phyloP scores from a whole-genome alignment of 768 basidiomycete genomes.

The Hericium erinaceus region DNA sequence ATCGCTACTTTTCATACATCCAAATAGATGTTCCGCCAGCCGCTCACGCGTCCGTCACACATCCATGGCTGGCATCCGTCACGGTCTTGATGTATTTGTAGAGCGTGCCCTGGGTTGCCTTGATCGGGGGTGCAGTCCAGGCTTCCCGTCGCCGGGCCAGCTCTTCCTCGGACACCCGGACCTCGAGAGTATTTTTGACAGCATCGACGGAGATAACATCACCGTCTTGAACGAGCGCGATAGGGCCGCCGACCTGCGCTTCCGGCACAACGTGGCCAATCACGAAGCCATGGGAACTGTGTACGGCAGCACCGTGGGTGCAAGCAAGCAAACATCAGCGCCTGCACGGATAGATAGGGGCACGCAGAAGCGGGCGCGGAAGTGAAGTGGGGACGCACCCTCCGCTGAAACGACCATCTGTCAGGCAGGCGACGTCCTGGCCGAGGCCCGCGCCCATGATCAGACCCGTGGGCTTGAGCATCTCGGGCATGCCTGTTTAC shows the following conservation, averaged over 20 bases:
- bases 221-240: constrained; percentile 83
- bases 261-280: constrained; percentile 97
- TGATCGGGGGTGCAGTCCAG: constrained; percentile 84
- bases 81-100: constrained; percentile 88
- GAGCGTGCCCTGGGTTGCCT: constrained; percentile 71
- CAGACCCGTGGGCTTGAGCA: constrained; percentile 95
- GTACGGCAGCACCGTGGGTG: constrained; percentile 1
- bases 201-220: constrained; percentile 87
- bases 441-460: constrained; percentile 99
- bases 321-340: constrained; percentile 2
- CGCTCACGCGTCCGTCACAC: constrained; percentile 74
- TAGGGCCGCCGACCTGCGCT: constrained; percentile 89
- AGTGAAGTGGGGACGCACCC: constrained; percentile 48
- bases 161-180: constrained; percentile 72
- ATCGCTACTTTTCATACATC: neutral
- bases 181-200: constrained; percentile 72
- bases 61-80: constrained; percentile 86
- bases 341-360: constrained; percentile 9
- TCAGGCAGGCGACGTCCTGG: constrained; percentile 90
- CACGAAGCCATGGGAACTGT: constrained; percentile 90
- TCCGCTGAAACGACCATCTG: constrained; percentile 96
- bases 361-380: neutral
- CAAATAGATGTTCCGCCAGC: neutral
- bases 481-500: constrained; percentile 89
- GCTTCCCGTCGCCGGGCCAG: constrained; percentile 56